A percentile compares a stretch with the other conserved stretches of the same genome.
Evolutionary conservation across 495 filamentous ascomycete genomes (phyloP).

Genomic region (Podospora comata): DNA sequence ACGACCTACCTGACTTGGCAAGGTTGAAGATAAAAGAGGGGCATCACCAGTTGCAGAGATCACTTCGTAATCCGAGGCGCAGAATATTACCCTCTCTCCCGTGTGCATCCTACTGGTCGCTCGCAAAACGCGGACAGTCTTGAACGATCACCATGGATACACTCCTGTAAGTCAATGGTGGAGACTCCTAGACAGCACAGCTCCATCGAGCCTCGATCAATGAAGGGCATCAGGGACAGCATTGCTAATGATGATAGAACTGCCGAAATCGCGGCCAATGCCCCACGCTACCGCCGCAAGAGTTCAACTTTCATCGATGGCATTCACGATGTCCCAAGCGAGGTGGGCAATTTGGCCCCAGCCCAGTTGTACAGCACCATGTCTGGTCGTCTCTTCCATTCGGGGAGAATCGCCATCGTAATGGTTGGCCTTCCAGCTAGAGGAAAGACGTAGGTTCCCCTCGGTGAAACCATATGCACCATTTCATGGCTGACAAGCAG

Average conservation of each 20-base stretch:
- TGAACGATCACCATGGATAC: constrained; percentile 63
- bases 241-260: constrained; percentile 51
- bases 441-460: constrained; percentile 79
- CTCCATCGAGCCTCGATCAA: not conserved
- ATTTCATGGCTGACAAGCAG: constrained; percentile 25
- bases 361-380: constrained; percentile 98
- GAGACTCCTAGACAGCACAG: not conserved
- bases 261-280: constrained; percentile 82
- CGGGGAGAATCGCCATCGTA: constrained; percentile 92
- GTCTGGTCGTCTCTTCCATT: constrained; percentile 94
- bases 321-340: constrained; percentile 88
- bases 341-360: constrained; percentile 75
- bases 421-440: constrained; percentile 94
- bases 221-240: not conserved
- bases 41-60: not conserved
- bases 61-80: not conserved
- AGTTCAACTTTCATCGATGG: constrained; percentile 96
- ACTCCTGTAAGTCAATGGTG: constrained; percentile 60
- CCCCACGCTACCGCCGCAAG: constrained; percentile 75
- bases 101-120: not conserved
- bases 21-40: not conserved
- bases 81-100: not conserved
- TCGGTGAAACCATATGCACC: not conserved
- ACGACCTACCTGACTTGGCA: not conserved
- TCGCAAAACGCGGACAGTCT: not conserved